Base-by-base conservation (phyloP, 2,329 filamentous ascomycete species). In the Ascochyta clinopodiicola region DNA sequence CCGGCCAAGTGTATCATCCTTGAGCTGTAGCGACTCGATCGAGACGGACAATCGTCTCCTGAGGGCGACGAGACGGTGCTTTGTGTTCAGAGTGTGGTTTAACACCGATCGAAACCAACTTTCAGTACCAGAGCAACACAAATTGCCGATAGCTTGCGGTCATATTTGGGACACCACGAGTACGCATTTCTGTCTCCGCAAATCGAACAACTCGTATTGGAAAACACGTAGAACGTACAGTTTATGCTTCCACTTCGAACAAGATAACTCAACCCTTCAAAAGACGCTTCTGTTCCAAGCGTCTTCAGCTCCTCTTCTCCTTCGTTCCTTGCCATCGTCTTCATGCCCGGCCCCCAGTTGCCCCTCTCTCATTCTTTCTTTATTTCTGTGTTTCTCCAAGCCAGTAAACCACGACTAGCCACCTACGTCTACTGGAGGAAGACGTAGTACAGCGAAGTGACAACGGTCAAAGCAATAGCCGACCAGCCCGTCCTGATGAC, bases 401-500 rank as follows among this genome's bases (percentile, higher is more conserved):
- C 19, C 10, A 22, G 43, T 48, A 44, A 60, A 22, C 37, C 56
- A 13, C 27, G 15, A 7, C 9, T 15, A 19, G 24, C 42, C 36
- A 8, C 29, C 10, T 22, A 25, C 49, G 15, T 48, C 58, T 56
- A 70, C 50, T 29, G 59, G 27, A 68, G 46, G 52, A 74, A 67
- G 29, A 65, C 51, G 58, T 71, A 73, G 65, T 75, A 75, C 37
- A 73, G 38, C 36, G 63, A 56, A n/a, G 48, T 47, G 9, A 80
- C 74, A 42, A 80, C 76, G 57, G 80, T 86, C 67, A 86, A 61
- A 3, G 81, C 87, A 50, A 89, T 76, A 29, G 85, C 85, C 36
- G 80, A 72, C 85, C 87, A 90, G 15, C 88, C 88, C 1, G 84
- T 87, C 75, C 79, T 80, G 64, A 86, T 84, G 57, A 91, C 87